Percentiles rank a stretch among this genome's conserved stretches.
Conservation (phyloP, 75 land plant species). For the Sequoiadendron giganteum region DNA sequence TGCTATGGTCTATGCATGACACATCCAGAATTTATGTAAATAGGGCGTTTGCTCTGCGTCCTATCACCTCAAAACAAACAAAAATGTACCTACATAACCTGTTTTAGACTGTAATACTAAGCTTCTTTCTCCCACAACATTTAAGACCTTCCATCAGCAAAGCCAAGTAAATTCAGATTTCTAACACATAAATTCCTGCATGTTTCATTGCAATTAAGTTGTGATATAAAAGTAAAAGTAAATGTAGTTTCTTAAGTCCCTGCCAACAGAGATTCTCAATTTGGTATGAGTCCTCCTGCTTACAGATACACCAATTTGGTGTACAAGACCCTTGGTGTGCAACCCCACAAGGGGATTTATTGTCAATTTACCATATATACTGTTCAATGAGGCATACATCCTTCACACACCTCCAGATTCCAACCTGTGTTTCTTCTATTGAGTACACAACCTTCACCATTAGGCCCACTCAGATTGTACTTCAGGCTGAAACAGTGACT, state of each 20-base stretch:
- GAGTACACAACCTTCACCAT: background rate
- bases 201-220: too few species aligned
- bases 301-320: background rate
- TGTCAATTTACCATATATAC: background rate
- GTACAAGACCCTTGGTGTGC: background rate
- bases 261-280: too few species aligned
- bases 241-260: too few species aligned
- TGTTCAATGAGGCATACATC: background rate
- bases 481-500: background rate
- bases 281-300: background rate
- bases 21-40: too few species aligned
- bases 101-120: background rate
- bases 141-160: too few species aligned
- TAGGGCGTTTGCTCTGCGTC: background rate
- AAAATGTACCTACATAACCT: background rate
- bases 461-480: background rate
- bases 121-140: too few species aligned
- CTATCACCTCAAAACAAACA: background rate
- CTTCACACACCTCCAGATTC: background rate
- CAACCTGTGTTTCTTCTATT: background rate
- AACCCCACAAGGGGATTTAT: background rate
- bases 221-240: too few species aligned
- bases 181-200: too few species aligned
- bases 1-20: background rate
- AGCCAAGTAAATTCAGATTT: too few species aligned